phyloP scores from a whole-genome alignment of 1,284 basidiomycete species.

The Pyrrhoderma lamaoense region DNA sequence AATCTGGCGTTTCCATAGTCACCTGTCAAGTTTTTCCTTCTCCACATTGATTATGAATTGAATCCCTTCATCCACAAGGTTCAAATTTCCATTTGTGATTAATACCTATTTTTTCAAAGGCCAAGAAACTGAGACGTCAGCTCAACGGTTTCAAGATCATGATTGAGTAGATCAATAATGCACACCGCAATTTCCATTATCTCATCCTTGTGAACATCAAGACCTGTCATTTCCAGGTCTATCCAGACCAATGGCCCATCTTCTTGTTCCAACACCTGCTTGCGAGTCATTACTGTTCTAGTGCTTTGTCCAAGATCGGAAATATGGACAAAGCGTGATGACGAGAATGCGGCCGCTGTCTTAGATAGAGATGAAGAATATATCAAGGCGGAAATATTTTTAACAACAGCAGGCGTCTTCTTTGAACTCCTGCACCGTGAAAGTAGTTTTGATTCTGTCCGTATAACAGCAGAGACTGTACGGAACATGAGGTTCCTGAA shows the following conservation, averaged over 20 bases:
- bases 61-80: conserved; percentile 67
- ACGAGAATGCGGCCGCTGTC: too few relatives aligned
- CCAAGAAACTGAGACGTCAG: too few relatives aligned
- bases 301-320: too few relatives aligned
- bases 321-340: too few relatives aligned
- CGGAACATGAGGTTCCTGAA: too few relatives aligned
- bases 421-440: too few relatives aligned
- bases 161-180: neutral
- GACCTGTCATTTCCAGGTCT: conserved; percentile 84
- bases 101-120: conserved; percentile 46
- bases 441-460: too few relatives aligned
- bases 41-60: conserved; percentile 64
- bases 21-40: conserved; percentile 58
- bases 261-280: conserved; percentile 28
- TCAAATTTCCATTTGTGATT: conserved; percentile 74
- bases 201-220: conserved; percentile 56
- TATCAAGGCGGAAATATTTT: too few relatives aligned
- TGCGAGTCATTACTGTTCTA: too few relatives aligned
- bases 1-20: conserved; percentile 13
- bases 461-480: too few relatives aligned
- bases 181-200: conserved; percentile 70
- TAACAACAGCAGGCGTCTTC: too few relatives aligned
- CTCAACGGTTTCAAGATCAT: neutral
- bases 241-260: conserved; percentile 81
- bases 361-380: too few relatives aligned